Evolutionary conservation across 495 filamentous ascomycete species (phyloP), one percentile per base, ranked within the genome.

Genomic region (Mycothermus thermophilus): DNA sequence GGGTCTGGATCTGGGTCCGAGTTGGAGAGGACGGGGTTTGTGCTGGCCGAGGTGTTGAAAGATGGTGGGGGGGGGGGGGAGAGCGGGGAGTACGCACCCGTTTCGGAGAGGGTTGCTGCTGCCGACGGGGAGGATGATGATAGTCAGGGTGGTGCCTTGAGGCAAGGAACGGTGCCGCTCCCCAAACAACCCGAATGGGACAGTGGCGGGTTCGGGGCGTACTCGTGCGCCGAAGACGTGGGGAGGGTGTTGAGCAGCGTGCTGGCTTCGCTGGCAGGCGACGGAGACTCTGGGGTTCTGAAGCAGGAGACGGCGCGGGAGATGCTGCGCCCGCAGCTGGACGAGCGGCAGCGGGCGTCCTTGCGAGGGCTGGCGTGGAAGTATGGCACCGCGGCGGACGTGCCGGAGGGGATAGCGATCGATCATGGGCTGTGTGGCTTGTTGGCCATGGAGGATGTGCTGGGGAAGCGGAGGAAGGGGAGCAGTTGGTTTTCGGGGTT

Each of bases 121-220:
- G 34, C n/a, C n/a, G n/a, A n/a, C n/a, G n/a, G n/a, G n/a, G n/a
- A n/a, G n/a, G n/a, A n/a, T n/a, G n/a, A n/a, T n/a, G n/a, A n/a
- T n/a, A n/a, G n/a, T n/a, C n/a, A n/a, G n/a, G n/a, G n/a, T n/a
- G n/a, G n/a, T n/a, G n/a, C n/a, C n/a, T n/a, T n/a, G n/a, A n/a
- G 5, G 18, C 16, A 33, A 35, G 21, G 20, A 30, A 15, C 6
- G 32, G 35, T 32, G 13, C 38, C 37, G 11, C 18, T 42, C 1
- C 41, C 44, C 1, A 14, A 27, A 10, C 37, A 50, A 3, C 48
- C 47, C 5, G 33, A 30, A 18, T 22, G 43, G 20, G 51, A 54
- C 16, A 50, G 48, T 29, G 75, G 71, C 2, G 75, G 75, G 1
- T 60, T 59, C 8, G 76, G 75, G 1, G 24, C 68, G 13, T 74